Conservation (phyloP, 106 monocot genomes). For the Apostasia shenzhenica region DNA sequence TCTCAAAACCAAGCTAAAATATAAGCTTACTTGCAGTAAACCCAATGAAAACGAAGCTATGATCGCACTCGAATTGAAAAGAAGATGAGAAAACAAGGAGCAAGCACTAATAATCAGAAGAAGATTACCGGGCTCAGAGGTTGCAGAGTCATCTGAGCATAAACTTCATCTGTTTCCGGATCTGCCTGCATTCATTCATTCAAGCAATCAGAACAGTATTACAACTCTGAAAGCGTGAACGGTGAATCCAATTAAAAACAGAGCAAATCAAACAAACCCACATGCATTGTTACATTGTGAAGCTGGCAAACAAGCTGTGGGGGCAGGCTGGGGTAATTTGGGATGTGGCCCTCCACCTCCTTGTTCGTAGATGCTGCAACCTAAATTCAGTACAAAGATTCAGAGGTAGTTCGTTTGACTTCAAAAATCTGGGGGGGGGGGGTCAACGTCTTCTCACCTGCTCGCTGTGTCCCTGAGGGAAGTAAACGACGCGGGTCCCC, state of each 20-base stretch:
- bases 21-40: too few relatives aligned
- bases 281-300: constrained; percentile 94
- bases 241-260: not conserved
- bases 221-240: not conserved
- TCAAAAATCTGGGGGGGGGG: constrained; percentile 51
- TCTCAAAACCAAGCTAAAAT: too few relatives aligned
- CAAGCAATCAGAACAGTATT: constrained; percentile 4
- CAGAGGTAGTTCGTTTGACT: not conserved
- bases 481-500: constrained; percentile 82
- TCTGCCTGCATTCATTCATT: constrained; percentile 54
- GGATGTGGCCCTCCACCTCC: constrained; percentile 88
- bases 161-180: constrained; percentile 88
- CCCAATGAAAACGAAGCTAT: too few relatives aligned
- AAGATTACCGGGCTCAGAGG: constrained; percentile 48
- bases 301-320: constrained; percentile 94
- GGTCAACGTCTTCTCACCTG: constrained; percentile 60
- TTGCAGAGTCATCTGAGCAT: constrained; percentile 94
- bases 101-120: not conserved
- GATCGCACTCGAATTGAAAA: too few relatives aligned
- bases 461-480: constrained; percentile 40
- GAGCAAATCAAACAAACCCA: constrained; percentile 21
- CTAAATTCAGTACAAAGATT: constrained; percentile 21
- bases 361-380: constrained; percentile 90
- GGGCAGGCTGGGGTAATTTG: constrained; percentile 86
- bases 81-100: too few relatives aligned